Evolutionary conservation across 441 rosid species (phyloP), one percentile per base, ranked within the genome.

Genomic region (Eruca vesicaria): DNA sequence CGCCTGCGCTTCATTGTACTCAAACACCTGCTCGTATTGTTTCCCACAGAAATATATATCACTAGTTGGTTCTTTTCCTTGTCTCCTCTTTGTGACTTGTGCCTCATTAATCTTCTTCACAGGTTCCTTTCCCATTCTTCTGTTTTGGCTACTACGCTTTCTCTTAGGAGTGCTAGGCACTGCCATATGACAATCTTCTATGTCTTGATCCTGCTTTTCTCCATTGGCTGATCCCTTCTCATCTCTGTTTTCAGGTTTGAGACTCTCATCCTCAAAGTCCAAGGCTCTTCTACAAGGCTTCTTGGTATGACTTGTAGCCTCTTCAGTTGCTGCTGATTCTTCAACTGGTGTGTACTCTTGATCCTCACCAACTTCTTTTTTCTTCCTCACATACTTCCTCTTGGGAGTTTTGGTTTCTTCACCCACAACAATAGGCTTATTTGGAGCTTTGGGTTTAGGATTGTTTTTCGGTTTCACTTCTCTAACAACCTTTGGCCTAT

Each of bases 401-500:
- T 67, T 86, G 18, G 76, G 84, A 2, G 56, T 87, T 28, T 82
- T 80, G 58, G 12, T 80, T 31, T 72, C 86, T 58, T 81, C 74
- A 72, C 79, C 67, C 21, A 41, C 76, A 65, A 26, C 76, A 35
- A 64, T 66, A 19, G 69, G 53, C 53, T 82, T 74, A 73, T 77
- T 84, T 2, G 84, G 83, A 29, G 77, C 58, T 61, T 23, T 59
- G 0, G 60, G 75, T 69, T 76, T 76, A 2, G 59, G 21, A n/a
- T 41, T 75, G 66, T 56, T 81, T 67, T 82, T 85, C 2, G 86
- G 87, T 73, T 91, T 92, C 36, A 74, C 87, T 84, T 93, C 98
- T 45, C 10, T 78, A 11, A 84, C 72, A 73, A 96, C 97, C 75
- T 89, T 96, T 4, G 99, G 97, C 79, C 97, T 87, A 79, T 90